Evolutionary conservation across 805 yeast species (phyloP).

Genomic region (Hanseniaspora jakobsenii): DNA sequence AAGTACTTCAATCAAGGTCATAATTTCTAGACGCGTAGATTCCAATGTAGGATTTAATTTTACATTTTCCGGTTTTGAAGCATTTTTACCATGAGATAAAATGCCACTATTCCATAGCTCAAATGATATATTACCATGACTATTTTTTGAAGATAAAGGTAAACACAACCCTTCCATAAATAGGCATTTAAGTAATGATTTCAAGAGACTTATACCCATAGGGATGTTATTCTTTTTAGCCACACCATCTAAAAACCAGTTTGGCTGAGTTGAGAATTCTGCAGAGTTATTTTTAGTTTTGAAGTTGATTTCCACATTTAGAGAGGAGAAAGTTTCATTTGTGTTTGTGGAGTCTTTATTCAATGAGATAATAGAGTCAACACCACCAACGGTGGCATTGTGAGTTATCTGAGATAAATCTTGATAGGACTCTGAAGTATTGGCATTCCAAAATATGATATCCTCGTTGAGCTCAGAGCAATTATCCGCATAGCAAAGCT

Average conservation of each 20-base stretch:
- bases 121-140: constrained; percentile 25
- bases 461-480: constrained; percentile 22
- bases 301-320: constrained; percentile 15
- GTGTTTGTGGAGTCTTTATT: constrained; percentile 18
- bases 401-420: constrained; percentile 17
- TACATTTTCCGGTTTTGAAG: constrained; percentile 21
- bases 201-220: constrained; percentile 28
- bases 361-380: constrained; percentile 19
- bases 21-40: constrained; percentile 52
- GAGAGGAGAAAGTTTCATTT: constrained; percentile 17
- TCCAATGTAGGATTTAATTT: constrained; percentile 38
- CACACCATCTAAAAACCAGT: constrained; percentile 15
- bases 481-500: constrained; percentile 32
- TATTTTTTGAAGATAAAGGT: constrained; percentile 18
- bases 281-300: constrained; percentile 2
- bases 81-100: constrained; percentile 2
- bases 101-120: constrained; percentile 78
- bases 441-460: constrained; percentile 36
- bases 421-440: constrained; percentile 17
- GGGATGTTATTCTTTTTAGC: constrained; percentile 22
- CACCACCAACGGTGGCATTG: constrained; percentile 21
- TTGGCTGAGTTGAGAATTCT: constrained; percentile 6
- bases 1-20: constrained; percentile 49
- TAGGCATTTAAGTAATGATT: constrained; percentile 22
- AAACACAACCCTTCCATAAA: constrained; percentile 26